Conservation (phyloP, 306 rosid species). For the Trifolium pratense region DNA sequence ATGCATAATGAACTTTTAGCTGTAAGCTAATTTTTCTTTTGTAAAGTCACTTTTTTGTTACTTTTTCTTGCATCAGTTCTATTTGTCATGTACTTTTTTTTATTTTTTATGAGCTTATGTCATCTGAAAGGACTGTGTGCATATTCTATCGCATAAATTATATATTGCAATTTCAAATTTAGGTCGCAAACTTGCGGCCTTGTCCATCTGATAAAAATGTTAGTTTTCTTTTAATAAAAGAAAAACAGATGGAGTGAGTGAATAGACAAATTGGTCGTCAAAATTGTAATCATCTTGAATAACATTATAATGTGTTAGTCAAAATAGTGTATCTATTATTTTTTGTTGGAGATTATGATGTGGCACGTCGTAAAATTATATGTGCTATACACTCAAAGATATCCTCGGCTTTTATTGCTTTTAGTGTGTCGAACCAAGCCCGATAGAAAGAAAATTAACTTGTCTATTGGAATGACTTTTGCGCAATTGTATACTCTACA, state of each 20-base stretch:
- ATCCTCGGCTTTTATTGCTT: no score
- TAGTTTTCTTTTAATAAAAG: background rate
- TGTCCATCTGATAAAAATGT: background rate
- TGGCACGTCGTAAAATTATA: no score
- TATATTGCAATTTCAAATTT: slow-evolving; percentile 5
- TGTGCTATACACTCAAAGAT: no score
- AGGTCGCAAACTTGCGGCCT: background rate
- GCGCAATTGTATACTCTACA: no score
- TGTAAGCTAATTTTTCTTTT: slow-evolving; percentile 36
- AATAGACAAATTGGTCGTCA: background rate
- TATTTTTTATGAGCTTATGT: no score
- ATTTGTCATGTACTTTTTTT: slow-evolving; percentile 32
- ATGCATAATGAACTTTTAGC: slow-evolving; percentile 10
- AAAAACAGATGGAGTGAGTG: background rate
- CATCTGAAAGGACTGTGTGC: slow-evolving; percentile 10
- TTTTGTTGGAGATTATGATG: no score
- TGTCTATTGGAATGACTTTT: no score
- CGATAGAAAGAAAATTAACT: no score
- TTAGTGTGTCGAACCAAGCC: no score
- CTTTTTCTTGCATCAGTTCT: slow-evolving; percentile 31
- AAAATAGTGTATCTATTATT: no score
- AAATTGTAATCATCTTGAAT: background rate
- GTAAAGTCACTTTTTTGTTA: slow-evolving; percentile 31
- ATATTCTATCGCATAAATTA: slow-evolving; percentile 18
- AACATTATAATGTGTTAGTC: no score